These are phyloP conservation scores for Paracoccidioides brasiliensis DNA, from an alignment of 2,329 filamentous ascomycete species.

Conservation along the genomic window DNA sequence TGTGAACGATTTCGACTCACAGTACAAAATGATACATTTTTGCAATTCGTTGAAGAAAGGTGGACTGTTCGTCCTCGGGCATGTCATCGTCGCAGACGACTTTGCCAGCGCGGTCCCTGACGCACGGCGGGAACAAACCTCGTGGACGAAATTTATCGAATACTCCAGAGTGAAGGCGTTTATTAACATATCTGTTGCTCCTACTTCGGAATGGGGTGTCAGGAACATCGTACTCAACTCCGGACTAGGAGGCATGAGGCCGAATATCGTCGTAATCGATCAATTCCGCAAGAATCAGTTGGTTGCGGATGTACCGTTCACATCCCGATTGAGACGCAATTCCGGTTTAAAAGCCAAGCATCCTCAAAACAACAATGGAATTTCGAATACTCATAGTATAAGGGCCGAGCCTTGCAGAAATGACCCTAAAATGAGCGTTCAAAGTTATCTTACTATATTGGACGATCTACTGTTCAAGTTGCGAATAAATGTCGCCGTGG, in stretches of 20 bases:
- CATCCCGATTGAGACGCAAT: constrained; percentile 5
- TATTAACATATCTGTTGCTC: constrained; percentile 73
- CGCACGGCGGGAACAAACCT: constrained; percentile 63
- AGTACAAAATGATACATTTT: constrained; percentile 76
- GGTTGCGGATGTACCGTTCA: constrained; percentile 30
- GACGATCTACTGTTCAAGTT: constrained; percentile 68
- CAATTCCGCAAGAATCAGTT: constrained; percentile 54
- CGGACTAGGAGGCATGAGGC: constrained; percentile 74
- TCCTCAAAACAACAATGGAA: constrained; percentile 5
- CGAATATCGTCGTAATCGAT: constrained; percentile 73
- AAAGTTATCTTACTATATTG: constrained; percentile 67
- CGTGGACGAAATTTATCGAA: constrained; percentile 80
- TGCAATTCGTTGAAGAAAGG: constrained; percentile 89
- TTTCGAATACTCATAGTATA: neutral
- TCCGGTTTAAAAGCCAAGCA: constrained; percentile 13
- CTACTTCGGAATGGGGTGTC: constrained; percentile 70
- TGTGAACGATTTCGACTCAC: constrained; percentile 67
- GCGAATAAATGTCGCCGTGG: constrained; percentile 73
- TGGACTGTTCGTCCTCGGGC: constrained; percentile 68
- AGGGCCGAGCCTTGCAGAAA: constrained; percentile 5
- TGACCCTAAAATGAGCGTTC: constrained; percentile 34
- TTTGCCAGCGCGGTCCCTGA: constrained; percentile 68
- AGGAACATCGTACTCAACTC: constrained; percentile 71
- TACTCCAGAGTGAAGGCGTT: constrained; percentile 80
- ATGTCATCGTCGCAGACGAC: constrained; percentile 76